Conservation (phyloP, 257 asterid species). For the Petrea volubilis region DNA sequence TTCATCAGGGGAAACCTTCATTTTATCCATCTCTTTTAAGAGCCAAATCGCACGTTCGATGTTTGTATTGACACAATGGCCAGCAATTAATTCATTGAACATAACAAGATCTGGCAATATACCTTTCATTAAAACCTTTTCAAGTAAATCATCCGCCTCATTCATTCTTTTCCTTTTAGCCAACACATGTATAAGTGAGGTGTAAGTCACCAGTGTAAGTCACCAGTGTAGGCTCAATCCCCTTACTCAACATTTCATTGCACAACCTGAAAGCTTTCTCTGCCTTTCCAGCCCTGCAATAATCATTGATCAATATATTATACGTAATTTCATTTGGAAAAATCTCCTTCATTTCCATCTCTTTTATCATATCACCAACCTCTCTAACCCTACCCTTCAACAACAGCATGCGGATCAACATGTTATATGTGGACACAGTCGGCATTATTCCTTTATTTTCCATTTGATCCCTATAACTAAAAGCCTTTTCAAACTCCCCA, state of each 20-base stretch:
- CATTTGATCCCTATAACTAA: conserved; percentile 52
- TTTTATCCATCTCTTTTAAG: conserved; percentile 45
- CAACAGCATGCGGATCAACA: conserved; percentile 43
- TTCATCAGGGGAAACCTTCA: conserved; percentile 52
- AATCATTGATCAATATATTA: conserved; percentile 48
- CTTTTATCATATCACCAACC: conserved; percentile 42
- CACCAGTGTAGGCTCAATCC: conserved; percentile 45
- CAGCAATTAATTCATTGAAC: conserved; percentile 57
- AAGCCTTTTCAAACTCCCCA: conserved; percentile 53
- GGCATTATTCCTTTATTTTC: conserved; percentile 45
- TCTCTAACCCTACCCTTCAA: conserved; percentile 38
- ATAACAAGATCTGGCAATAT: conserved; percentile 52
- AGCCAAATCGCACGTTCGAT: conserved; percentile 42
- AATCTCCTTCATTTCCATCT: conserved; percentile 44
- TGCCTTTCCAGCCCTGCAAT: conserved; percentile 41
- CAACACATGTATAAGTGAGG: conserved; percentile 46
- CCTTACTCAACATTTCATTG: conserved; percentile 52
- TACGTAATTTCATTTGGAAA: conserved; percentile 50
- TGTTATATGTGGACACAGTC: conserved; percentile 53
- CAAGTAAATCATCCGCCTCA: conserved; percentile 54
- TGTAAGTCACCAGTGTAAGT: no score
- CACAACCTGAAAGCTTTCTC: conserved; percentile 46
- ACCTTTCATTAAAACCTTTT: conserved; percentile 36
- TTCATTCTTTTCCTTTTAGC: conserved; percentile 50
- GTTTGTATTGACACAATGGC: conserved; percentile 48